phyloP scores from a whole-genome alignment of 139 green algal species.

The Edaphochlamys debaryana region DNA sequence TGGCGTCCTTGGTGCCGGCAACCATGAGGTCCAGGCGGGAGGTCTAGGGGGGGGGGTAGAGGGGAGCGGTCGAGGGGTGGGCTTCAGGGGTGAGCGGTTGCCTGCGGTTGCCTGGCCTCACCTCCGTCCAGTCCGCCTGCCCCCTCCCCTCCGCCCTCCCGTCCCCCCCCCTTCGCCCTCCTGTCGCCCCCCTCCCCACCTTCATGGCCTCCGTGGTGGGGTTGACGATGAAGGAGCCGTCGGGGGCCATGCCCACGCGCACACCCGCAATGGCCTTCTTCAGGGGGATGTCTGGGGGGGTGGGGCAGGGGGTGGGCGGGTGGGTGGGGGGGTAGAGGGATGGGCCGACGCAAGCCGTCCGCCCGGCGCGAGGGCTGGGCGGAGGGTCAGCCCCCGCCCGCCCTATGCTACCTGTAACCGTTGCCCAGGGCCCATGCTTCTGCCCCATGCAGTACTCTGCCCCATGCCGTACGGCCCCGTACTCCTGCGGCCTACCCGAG shows the following conservation, averaged over 20 bases:
- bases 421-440: no score
- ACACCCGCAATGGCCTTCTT: slow-evolving; percentile 86
- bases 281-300: slow-evolving; percentile 81
- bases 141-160: neutral
- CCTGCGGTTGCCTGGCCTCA: neutral
- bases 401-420: no score
- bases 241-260: slow-evolving; percentile 79
- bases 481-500: slow-evolving; percentile 65
- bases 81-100: neutral
- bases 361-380: no score
- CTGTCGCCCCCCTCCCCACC: neutral
- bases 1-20: slow-evolving; percentile 88
- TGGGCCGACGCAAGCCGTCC: no score
- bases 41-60: neutral
- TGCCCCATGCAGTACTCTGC: no score
- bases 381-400: no score
- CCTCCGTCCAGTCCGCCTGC: neutral
- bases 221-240: slow-evolving; percentile 85
- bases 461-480: no score
- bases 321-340: no score
- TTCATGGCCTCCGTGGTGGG: slow-evolving; percentile 59
- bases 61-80: neutral
- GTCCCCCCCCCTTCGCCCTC: neutral
- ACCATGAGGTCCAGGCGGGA: slow-evolving; percentile 88
- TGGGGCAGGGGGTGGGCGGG: neutral